Conservation (phyloP, 495 filamentous ascomycete genomes). For the Pyronema omphalodes region DNA sequence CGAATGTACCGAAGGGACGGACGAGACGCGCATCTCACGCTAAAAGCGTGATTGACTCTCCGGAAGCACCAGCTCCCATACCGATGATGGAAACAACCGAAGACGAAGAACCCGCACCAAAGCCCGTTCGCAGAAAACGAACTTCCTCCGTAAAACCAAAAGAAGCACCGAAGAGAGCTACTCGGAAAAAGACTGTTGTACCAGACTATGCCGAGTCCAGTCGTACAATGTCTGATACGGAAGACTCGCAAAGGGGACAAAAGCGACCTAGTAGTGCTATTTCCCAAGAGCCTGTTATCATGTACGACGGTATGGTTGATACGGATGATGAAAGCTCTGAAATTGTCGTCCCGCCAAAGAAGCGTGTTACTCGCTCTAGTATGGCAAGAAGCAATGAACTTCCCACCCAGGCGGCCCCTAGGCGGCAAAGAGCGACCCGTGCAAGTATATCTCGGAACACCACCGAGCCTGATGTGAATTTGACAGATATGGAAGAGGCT, state of each 20-base stretch:
- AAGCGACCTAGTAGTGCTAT: conserved; percentile 15
- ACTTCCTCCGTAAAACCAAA: conserved; percentile 2
- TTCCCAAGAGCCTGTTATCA: conserved; percentile 10
- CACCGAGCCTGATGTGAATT: background rate
- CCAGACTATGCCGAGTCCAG: conserved; percentile 18
- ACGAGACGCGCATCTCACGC: background rate
- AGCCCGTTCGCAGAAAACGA: background rate
- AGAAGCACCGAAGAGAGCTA: conserved; percentile 33
- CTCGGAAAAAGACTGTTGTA: conserved; percentile 32
- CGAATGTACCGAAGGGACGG: conserved; percentile 1
- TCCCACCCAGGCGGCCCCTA: conserved; percentile 12
- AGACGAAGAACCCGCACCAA: conserved; percentile 4
- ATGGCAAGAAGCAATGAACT: conserved; percentile 10
- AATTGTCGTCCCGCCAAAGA: conserved; percentile 34
- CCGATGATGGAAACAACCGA: background rate
- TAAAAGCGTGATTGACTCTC: background rate
- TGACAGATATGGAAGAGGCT: background rate
- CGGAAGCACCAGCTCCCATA: background rate
- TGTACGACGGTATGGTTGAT: conserved; percentile 13
- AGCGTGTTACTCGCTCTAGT: conserved; percentile 37
- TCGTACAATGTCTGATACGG: background rate
- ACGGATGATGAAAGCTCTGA: conserved; percentile 10
- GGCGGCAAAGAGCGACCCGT: conserved; percentile 9
- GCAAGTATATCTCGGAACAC: conserved; percentile 24
- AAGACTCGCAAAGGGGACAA: conserved; percentile 6